Evolutionary conservation across 768 basidiomycete species (phyloP), one percentile per base, ranked within the genome.

Genomic region (Leccinum imitatum): DNA sequence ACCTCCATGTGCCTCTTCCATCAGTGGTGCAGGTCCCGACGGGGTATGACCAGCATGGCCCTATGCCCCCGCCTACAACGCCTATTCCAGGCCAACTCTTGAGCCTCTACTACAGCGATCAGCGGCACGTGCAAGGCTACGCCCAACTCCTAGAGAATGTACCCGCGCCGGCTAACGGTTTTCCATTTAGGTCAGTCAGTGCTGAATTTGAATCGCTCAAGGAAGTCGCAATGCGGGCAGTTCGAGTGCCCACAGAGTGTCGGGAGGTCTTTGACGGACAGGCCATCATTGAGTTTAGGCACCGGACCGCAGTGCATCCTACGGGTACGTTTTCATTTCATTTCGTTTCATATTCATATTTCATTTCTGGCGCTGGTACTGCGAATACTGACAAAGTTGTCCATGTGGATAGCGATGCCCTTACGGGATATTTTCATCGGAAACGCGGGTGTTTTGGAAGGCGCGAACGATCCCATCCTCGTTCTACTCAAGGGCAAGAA

Each of bases 1-100:
- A 61, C 3, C 63, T 68, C 19, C 37, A 57, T 2, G 4, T 1
- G 2, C 56, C 35, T 4, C 53, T 55, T 54, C 50, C 60, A 2
- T 13, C 47, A 7, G 33, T 3, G 19, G 33, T 35, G 4, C 31
- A 6, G 4, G 3, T 53, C 11, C 52, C 52, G 11, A 14, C n/a
- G 3, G 48, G 35, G 25, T 35, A 30, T 7, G 1, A 14, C 4
- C 51, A 54, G 37, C 31, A 5, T 0, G 13, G 19, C 15, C 21
- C 50, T 0, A 11, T 59, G 2, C 58, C 62, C 2, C 1, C 37
- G 4, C 8, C n/a, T 3, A 56, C 61, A 1, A 52, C 3, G 11
- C 33, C 6, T 39, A 57, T 25, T 15, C 65, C 67, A 0, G 41
- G 41, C 14, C 50, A 67, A n/a, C 50, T 67, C 6, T 44, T 63